These are phyloP conservation scores for Acacia crassicarpa DNA, from an alignment of 306 rosid genomes.

Conservation along the genomic window DNA sequence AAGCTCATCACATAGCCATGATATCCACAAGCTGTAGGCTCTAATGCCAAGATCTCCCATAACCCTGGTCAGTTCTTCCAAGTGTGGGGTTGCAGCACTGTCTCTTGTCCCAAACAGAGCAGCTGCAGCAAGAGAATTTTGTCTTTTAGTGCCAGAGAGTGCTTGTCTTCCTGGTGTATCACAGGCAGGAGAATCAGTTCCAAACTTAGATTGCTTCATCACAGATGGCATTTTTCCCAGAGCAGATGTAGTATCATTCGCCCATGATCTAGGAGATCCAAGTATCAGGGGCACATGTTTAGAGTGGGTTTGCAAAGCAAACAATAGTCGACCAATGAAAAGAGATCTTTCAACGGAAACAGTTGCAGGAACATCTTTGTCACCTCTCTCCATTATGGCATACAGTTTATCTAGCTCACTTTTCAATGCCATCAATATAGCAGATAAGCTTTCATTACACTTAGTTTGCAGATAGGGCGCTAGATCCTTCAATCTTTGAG, in stretches of 20 bases:
- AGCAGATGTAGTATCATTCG: slow-evolving; percentile 50
- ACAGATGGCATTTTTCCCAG: slow-evolving; percentile 61
- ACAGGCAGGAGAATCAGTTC: slow-evolving; percentile 53
- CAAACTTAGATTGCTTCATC: slow-evolving; percentile 63
- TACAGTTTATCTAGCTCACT: slow-evolving; percentile 64
- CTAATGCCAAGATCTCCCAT: slow-evolving; percentile 80
- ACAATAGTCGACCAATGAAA: slow-evolving; percentile 88
- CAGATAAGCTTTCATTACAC: slow-evolving; percentile 68
- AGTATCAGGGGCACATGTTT: slow-evolving; percentile 82
- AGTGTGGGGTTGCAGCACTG: slow-evolving; percentile 71
- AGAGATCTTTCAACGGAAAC: slow-evolving; percentile 74
- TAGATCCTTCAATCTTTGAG: slow-evolving; percentile 70
- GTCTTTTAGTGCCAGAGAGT: slow-evolving; percentile 49
- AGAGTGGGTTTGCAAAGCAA: slow-evolving; percentile 87
- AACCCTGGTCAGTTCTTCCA: slow-evolving; percentile 68
- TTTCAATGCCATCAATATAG: slow-evolving; percentile 61
- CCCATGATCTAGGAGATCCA: slow-evolving; percentile 91
- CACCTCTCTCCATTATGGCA: slow-evolving; percentile 46
- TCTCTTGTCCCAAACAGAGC: slow-evolving; percentile 84
- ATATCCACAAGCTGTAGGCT: slow-evolving; percentile 88
- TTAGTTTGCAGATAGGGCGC: slow-evolving; percentile 80
- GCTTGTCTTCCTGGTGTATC: slow-evolving; percentile 57
- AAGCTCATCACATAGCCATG: slow-evolving; percentile 83
- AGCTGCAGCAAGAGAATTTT: slow-evolving; percentile 62
- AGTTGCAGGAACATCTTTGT: slow-evolving; percentile 49